Base-by-base conservation (phyloP, 495 filamentous ascomycete genomes). In the Aspergillus funiculosus region DNA sequence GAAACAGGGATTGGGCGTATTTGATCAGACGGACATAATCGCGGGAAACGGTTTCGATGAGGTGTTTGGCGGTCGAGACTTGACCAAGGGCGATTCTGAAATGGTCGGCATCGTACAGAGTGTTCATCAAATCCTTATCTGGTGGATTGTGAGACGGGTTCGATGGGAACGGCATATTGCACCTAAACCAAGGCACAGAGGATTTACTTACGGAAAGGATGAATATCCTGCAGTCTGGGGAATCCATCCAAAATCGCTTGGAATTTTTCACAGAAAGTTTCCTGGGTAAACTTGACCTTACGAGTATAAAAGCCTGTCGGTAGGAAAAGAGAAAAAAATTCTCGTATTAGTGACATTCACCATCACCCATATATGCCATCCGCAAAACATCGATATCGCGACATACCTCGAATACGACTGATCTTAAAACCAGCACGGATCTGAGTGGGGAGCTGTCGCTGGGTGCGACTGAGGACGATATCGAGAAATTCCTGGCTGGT, bases 251-350 rank as follows among this genome's bases (percentile, higher is more conserved):
- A 78, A 58, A 95, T 95, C 22, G 81, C 74, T 50, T 78, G 81
- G 47, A 98, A 80, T 71, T 97, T 95, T 56, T 98, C 92, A 42
- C 81, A 80, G 67, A 96, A 96, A 30, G 92, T 96, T 68, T 96
- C 90, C 60, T 91, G 82, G n/a, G 92, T 97, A 64, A 86, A 97
- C 66, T 97, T 98, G 76, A 97, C 92, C 69, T 98, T 97, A 62
- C 92, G 79, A 47, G 89, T 95, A 62, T 95, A 95, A 74, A 95
- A 96, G 44, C 82, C 87, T 83, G 52, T 42, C 39, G 26, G 28
- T 21, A 21, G n/a, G n/a, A n/a, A n/a, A 28, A 44, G 53, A 46
- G 62, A 49, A 46, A 50, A 51, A 59, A 26, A 50, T 29, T 48
- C 54, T 62, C 39, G 48, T 22, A 55, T 66, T 49, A 66, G 61